A percentile compares a stretch with the other conserved stretches of the same genome.
Conservation (phyloP, 2,329 filamentous ascomycete species). For the Colletotrichum destructivum region DNA sequence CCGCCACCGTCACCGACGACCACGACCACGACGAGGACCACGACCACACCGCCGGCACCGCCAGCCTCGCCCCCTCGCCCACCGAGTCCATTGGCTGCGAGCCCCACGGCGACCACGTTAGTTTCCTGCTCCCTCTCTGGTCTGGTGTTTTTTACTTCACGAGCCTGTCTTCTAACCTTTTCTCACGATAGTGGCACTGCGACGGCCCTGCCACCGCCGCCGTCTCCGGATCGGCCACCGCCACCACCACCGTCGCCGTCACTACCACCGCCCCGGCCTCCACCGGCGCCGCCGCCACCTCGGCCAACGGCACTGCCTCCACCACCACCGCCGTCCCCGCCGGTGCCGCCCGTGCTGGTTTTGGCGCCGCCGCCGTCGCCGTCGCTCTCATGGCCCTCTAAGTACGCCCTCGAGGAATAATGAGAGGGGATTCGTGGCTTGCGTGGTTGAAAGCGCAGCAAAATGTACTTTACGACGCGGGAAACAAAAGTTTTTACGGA, state of each 20-base stretch:
- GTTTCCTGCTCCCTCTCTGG: conserved; percentile 45
- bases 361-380: conserved; percentile 36
- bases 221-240: not conserved
- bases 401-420: not conserved
- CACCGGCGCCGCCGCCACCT: conserved; percentile 14
- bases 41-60: not conserved
- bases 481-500: not conserved
- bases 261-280: conserved; percentile 9
- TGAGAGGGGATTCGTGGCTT: no score
- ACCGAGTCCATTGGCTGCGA: not conserved
- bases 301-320: conserved; percentile 62
- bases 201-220: conserved; percentile 39
- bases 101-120: not conserved
- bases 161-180: conserved; percentile 39
- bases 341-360: conserved; percentile 28
- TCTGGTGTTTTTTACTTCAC: conserved; percentile 39
- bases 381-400: conserved; percentile 39
- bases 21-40: conserved; percentile 4
- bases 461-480: not conserved
- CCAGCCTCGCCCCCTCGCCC: not conserved
- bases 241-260: conserved; percentile 12
- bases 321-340: conserved; percentile 38
- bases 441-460: not conserved
- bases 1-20: conserved; percentile 11
- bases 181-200: conserved; percentile 53